phyloP scores from a whole-genome alignment of 2,329 filamentous ascomycete species.

The Fusarium sambucinum region DNA sequence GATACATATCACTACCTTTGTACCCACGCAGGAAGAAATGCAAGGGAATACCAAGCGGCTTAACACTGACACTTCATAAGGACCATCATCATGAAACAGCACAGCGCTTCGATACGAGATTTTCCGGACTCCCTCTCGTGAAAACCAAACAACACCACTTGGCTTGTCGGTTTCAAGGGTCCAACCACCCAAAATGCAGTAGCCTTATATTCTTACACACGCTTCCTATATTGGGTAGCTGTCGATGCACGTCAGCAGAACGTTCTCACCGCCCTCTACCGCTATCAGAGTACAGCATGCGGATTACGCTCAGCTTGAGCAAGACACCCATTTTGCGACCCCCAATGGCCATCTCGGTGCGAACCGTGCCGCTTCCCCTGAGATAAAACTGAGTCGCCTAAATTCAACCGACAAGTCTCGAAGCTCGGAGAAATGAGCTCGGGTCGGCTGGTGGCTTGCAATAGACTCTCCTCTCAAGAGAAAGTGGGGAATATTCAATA shows the following conservation, averaged over 20 bases:
- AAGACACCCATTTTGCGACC: constrained; percentile 8
- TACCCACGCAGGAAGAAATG: background rate
- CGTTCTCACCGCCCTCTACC: constrained; percentile 36
- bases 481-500: constrained; percentile 13
- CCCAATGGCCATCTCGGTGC: constrained; percentile 16
- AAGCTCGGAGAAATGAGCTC: constrained; percentile 16
- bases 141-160: background rate
- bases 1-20: background rate
- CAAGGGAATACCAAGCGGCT: background rate
- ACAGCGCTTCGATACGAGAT: constrained; percentile 1
- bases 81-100: constrained; percentile 2
- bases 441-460: constrained; percentile 5
- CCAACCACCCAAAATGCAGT: constrained; percentile 19
- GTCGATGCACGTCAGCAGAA: constrained; percentile 37
- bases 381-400: constrained; percentile 12
- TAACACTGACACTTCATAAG: background rate
- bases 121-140: constrained; percentile 8
- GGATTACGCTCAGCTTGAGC: constrained; percentile 21
- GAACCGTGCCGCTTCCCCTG: constrained; percentile 30
- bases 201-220: constrained; percentile 4
- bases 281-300: constrained; percentile 19
- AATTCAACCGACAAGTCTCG: constrained; percentile 6
- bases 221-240: constrained; percentile 16
- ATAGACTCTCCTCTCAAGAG: background rate
- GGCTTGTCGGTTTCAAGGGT: constrained; percentile 26